phyloP scores from a whole-genome alignment of 106 monocot species.

The Alisma plantagoaquatica region DNA sequence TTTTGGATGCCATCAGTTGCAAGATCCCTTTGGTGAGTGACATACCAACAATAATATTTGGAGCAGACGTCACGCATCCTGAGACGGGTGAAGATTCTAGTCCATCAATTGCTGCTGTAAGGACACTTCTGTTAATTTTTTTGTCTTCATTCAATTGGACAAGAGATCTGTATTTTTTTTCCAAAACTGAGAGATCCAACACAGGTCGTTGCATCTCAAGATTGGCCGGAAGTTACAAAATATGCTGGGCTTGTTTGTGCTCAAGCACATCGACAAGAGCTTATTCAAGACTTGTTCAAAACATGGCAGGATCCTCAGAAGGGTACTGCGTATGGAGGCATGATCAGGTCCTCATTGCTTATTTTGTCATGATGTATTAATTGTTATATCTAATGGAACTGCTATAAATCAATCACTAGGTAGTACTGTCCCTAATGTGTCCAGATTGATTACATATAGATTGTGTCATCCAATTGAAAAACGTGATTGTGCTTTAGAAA shows the following conservation, averaged over 20 bases:
- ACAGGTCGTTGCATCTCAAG: slow-evolving; percentile 93
- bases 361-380: no score
- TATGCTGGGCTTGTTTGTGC: slow-evolving; percentile 86
- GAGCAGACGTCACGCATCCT: slow-evolving; percentile 94
- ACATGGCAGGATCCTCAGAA: slow-evolving; percentile 80
- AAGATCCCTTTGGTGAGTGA: slow-evolving; percentile 89
- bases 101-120: slow-evolving; percentile 93
- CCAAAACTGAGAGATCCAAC: neutral
- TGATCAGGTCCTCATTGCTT: slow-evolving; percentile 54
- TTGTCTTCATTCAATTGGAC: neutral
- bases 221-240: slow-evolving; percentile 96
- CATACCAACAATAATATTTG: slow-evolving; percentile 90
- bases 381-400: no score
- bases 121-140: neutral
- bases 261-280: slow-evolving; percentile 83
- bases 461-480: no score
- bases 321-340: slow-evolving; percentile 71
- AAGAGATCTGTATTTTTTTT: neutral
- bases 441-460: no score
- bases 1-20: slow-evolving; percentile 68
- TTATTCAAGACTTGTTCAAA: slow-evolving; percentile 82
- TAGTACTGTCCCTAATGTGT: no score
- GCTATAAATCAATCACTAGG: no score
- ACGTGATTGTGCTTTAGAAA: no score
- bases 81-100: slow-evolving; percentile 78